Evolutionary conservation across 495 filamentous ascomycete species (phyloP).

Genomic region (Tetracladium marchalianum): DNA sequence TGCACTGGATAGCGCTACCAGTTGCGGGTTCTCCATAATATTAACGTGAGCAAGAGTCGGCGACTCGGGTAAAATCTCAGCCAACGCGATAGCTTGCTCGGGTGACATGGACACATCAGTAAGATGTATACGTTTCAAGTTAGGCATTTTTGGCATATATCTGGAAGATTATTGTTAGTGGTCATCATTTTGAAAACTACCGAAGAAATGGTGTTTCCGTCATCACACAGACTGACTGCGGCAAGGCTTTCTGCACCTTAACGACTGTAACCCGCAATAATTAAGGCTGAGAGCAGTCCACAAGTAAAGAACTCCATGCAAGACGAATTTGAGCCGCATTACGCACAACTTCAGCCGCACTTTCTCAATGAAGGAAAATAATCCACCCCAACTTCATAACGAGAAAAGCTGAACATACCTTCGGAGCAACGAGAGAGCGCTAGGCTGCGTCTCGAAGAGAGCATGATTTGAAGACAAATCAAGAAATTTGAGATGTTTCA

Average conservation of each 20-base stretch:
- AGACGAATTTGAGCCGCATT: constrained; percentile 12
- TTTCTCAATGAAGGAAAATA: background rate
- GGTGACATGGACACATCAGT: constrained; percentile 77
- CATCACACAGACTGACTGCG: no score
- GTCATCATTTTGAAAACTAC: constrained; percentile 5
- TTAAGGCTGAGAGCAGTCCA: background rate
- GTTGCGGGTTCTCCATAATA: constrained; percentile 70
- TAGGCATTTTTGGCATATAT: constrained; percentile 73
- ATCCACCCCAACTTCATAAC: background rate
- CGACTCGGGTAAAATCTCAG: constrained; percentile 81
- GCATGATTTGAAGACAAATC: constrained; percentile 84
- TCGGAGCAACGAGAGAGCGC: constrained; percentile 63
- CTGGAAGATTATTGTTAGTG: constrained; percentile 22
- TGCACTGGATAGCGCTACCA: constrained; percentile 55
- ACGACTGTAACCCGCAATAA: background rate
- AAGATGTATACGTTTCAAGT: constrained; percentile 78
- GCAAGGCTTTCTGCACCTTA: no score
- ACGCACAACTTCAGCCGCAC: constrained; percentile 6
- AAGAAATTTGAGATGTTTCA: constrained; percentile 76
- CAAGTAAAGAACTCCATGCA: background rate
- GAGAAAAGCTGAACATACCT: constrained; percentile 33
- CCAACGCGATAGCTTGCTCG: constrained; percentile 79
- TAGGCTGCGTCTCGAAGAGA: constrained; percentile 66
- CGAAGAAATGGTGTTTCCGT: background rate
- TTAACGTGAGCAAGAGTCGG: constrained; percentile 78